phyloP scores from a whole-genome alignment of 805 yeast species.

The Yarrowia sp. region DNA sequence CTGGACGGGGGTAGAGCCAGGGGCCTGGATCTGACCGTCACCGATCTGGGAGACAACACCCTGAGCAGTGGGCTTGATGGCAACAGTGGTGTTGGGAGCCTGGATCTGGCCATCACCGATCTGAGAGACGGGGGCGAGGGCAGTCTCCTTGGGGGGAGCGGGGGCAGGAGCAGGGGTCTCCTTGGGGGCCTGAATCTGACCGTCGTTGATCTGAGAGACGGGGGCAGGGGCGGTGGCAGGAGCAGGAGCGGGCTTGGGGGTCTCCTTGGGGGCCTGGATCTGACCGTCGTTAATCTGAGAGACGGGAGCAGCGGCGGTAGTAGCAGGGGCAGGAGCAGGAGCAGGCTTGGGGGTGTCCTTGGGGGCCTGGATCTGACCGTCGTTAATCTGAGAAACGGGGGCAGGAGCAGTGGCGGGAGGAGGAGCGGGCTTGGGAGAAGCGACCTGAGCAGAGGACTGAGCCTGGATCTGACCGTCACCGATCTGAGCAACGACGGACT shows the following conservation, averaged over 20 bases:
- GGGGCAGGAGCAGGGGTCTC: not conserved
- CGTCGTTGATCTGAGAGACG: conserved; percentile 18
- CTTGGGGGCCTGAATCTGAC: conserved; percentile 24
- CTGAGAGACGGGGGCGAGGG: conserved; percentile 18
- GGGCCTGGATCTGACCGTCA: conserved; percentile 24
- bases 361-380: conserved; percentile 24
- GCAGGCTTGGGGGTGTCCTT: not conserved
- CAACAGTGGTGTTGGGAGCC: conserved; percentile 24
- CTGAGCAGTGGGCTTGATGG: conserved; percentile 10
- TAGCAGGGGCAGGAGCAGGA: not conserved
- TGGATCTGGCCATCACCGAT: conserved; percentile 20
- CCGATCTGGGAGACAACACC: conserved; percentile 9
- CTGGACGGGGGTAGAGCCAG: conserved; percentile 17
- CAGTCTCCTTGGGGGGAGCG: conserved; percentile 7
- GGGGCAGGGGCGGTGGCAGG: conserved; percentile 17
- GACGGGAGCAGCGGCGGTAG: conserved; percentile 11
- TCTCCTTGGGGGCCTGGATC: conserved; percentile 14
- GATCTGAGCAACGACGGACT: conserved; percentile 18
- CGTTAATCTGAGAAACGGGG: conserved; percentile 22
- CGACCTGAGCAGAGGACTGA: conserved; percentile 16
- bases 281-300: conserved; percentile 22
- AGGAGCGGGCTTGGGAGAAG: not conserved
- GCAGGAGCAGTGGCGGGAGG: conserved; percentile 2
- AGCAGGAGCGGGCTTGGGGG: not conserved
- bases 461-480: conserved; percentile 23